Conservation (phyloP, 2,329 filamentous ascomycete genomes). For the Zalaria obscura region DNA sequence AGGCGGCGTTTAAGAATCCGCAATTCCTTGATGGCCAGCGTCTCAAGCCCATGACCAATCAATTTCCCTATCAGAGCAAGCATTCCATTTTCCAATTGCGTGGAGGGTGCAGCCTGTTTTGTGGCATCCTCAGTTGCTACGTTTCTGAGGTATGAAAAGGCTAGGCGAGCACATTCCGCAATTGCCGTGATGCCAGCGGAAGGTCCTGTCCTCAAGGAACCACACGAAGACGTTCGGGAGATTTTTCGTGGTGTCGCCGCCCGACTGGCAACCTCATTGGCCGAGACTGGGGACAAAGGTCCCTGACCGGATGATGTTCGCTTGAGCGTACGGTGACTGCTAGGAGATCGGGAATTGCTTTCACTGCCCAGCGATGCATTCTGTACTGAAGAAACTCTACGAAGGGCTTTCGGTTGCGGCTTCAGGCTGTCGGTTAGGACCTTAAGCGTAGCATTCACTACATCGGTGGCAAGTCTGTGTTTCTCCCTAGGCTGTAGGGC, state of each 20-base stretch:
- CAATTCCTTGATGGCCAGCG: slow-evolving; percentile 56
- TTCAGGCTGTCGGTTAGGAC: slow-evolving; percentile 54
- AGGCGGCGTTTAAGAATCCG: slow-evolving; percentile 50
- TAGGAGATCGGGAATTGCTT: not conserved
- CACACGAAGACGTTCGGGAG: not conserved
- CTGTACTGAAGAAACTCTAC: slow-evolving; percentile 6
- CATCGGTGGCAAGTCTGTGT: slow-evolving; percentile 54
- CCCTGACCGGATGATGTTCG: not conserved
- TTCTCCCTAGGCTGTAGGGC: slow-evolving; percentile 44
- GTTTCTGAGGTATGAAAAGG: slow-evolving; percentile 50
- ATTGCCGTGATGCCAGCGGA: not conserved
- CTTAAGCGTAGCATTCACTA: slow-evolving; percentile 58
- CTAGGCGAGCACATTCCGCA: slow-evolving; percentile 55
- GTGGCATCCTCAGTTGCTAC: slow-evolving; percentile 37
- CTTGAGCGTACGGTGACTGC: not conserved
- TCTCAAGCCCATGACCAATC: slow-evolving; percentile 47
- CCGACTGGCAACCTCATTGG: not conserved
- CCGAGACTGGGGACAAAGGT: not conserved
- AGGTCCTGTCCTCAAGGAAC: not conserved
- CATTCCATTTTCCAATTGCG: slow-evolving; percentile 63
- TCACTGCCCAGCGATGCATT: not conserved
- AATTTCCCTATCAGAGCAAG: slow-evolving; percentile 54
- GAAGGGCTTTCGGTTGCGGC: slow-evolving; percentile 14
- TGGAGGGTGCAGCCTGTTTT: slow-evolving; percentile 40
- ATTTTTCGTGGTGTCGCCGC: slow-evolving; percentile 1